Percentiles rank a stretch among this genome's conserved stretches.
Evolutionary conservation across 2,329 filamentous ascomycete species (phyloP).

Genomic region (Penicillium hesseltinei): DNA sequence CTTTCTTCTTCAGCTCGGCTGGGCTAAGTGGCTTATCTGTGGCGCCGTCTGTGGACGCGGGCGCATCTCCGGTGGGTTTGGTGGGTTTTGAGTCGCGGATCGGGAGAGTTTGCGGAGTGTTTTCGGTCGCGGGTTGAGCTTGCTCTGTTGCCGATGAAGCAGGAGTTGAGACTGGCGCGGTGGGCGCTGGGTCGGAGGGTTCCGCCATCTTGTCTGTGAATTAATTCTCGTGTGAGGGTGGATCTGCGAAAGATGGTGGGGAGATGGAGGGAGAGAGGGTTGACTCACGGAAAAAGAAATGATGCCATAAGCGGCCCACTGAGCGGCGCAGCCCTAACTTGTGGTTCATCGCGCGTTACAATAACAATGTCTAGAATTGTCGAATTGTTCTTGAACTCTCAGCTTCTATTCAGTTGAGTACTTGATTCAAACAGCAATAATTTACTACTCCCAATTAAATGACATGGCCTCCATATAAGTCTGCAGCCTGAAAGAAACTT

Average conservation of each 20-base stretch:
- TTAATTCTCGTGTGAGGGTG: conserved; percentile 21
- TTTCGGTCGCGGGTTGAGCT: conserved; percentile 20
- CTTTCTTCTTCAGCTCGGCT: conserved; percentile 82
- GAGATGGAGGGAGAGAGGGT: conserved; percentile 23
- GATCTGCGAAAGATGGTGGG: conserved; percentile 29
- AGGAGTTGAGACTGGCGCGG: conserved; percentile 16
- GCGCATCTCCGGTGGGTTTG: conserved; percentile 23
- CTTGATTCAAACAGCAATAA: background rate
- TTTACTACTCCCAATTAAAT: background rate
- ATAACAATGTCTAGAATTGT: background rate
- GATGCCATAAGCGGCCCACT: conserved; percentile 36
- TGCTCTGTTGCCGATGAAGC: conserved; percentile 15
- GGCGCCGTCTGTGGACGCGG: conserved; percentile 21
- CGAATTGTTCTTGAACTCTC: background rate
- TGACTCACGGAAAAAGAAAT: conserved; percentile 35
- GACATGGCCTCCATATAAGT: background rate
- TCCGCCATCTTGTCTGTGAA: conserved; percentile 29
- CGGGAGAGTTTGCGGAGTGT: conserved; percentile 21
- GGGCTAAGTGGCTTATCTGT: conserved; percentile 39
- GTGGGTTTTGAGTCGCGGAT: conserved; percentile 26
- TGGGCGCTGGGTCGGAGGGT: conserved; percentile 23
- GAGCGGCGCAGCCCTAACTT: conserved; percentile 28
- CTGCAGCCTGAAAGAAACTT: conserved; percentile 2
- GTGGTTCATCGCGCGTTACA: background rate
- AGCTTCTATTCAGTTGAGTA: background rate